A percentile compares a stretch with the other conserved stretches of the same genome.
phyloP scores from a whole-genome alignment of 176 grass and related monocot genomes.

The Oryza meridionalis region DNA sequence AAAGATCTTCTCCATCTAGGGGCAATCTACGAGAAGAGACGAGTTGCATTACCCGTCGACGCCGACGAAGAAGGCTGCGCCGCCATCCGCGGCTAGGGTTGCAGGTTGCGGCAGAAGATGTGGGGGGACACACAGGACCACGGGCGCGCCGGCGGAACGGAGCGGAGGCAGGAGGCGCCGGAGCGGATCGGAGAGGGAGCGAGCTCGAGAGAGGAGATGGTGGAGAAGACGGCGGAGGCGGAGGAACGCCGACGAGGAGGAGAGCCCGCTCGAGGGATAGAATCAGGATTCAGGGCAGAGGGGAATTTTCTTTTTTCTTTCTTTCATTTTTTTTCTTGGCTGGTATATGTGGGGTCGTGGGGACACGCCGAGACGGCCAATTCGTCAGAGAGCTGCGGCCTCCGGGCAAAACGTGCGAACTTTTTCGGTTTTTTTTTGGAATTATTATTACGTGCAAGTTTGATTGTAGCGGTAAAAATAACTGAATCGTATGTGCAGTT shows the following conservation, averaged over 20 bases:
- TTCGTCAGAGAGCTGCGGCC: no score
- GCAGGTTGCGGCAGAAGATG: background rate
- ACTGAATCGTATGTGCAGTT: no score
- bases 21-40: background rate
- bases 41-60: background rate
- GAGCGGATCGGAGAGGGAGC: background rate
- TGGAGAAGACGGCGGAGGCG: background rate
- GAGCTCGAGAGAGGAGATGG: background rate
- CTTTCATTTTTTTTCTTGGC: no score
- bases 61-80: background rate
- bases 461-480: no score
- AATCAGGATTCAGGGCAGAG: background rate
- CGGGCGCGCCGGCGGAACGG: no score
- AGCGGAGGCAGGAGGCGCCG: background rate
- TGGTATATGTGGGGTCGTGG: no score
- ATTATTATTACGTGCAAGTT: no score
- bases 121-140: no score
- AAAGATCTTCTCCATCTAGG: background rate
- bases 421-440: no score
- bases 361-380: no score
- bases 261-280: background rate
- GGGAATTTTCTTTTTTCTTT: background rate
- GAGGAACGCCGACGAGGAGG: background rate
- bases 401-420: no score
- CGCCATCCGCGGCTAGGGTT: background rate